Evolutionary conservation across 306 rosid genomes (phyloP).

Genomic region (Dalbergia cultrata): DNA sequence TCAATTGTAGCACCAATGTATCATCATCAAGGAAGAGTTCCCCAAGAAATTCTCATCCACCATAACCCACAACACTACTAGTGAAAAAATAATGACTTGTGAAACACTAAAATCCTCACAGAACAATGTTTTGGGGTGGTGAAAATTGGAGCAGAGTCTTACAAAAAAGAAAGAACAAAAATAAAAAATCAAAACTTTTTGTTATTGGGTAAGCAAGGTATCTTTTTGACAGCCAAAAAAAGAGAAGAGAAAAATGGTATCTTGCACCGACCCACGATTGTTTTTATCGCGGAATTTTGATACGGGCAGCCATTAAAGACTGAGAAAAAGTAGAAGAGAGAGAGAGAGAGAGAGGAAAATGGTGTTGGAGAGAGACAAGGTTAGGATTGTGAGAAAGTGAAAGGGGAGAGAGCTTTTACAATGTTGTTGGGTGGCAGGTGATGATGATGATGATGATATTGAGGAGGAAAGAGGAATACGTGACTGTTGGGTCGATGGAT

Average conservation of each 20-base stretch:
- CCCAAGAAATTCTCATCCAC: conserved; percentile 41
- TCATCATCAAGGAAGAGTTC: conserved; percentile 22
- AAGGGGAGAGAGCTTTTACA: conserved; percentile 47
- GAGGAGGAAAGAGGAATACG: conserved; percentile 55
- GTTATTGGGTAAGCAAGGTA: conserved; percentile 47
- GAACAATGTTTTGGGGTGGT: conserved; percentile 7
- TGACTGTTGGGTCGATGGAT: conserved; percentile 71
- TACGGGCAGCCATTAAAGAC: conserved; percentile 82
- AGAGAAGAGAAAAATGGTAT: conserved; percentile 52
- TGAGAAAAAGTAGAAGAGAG: conserved; percentile 53
- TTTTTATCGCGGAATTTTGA: conserved; percentile 50
- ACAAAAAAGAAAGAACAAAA: conserved; percentile 18
- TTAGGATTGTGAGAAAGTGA: conserved; percentile 44
- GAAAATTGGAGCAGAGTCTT: conserved; percentile 29
- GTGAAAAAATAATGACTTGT: not conserved
- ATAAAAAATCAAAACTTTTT: conserved; percentile 33
- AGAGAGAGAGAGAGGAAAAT: conserved; percentile 23
- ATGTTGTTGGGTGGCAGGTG: conserved; percentile 58
- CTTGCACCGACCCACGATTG: conserved; percentile 78
- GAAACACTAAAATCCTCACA: conserved; percentile 27
- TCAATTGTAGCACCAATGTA: conserved; percentile 39
- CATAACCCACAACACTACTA: conserved; percentile 33
- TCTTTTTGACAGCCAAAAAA: conserved; percentile 75
- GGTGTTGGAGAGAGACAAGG: conserved; percentile 42
- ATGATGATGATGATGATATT: not conserved